phyloP scores from a whole-genome alignment of 1,284 basidiomycete genomes.

The Cutaneotrichosporon sp. region DNA sequence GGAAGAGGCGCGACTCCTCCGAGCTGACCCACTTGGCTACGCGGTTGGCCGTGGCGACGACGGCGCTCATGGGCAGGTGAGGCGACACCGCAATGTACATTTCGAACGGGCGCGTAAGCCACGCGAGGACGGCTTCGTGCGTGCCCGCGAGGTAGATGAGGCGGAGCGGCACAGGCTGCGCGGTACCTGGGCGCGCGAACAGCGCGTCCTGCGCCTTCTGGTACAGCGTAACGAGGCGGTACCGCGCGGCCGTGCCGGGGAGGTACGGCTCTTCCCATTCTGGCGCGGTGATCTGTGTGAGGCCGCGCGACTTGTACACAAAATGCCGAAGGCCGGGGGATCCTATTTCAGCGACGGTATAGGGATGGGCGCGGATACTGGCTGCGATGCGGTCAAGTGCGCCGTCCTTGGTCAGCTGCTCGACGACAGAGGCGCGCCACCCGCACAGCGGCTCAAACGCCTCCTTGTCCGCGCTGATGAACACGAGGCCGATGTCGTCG shows the following conservation, averaged over 20 bases:
- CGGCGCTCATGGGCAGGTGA: slow-evolving; percentile 74
- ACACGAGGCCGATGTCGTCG: slow-evolving; percentile 47
- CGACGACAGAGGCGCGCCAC: slow-evolving; percentile 64
- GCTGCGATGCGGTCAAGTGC: slow-evolving; percentile 50
- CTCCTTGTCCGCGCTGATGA: slow-evolving; percentile 50
- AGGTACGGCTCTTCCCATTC: slow-evolving; percentile 75
- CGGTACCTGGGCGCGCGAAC: slow-evolving; percentile 76
- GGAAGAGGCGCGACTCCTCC: slow-evolving; percentile 74
- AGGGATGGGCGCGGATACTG: slow-evolving; percentile 32
- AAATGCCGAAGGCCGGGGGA: slow-evolving; percentile 90
- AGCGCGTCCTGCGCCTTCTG: slow-evolving; percentile 76
- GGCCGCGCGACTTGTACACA: slow-evolving; percentile 79
- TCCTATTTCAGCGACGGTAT: slow-evolving; percentile 53
- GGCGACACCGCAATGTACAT: slow-evolving; percentile 80
- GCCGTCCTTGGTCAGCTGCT: slow-evolving; percentile 61
- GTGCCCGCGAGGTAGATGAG: slow-evolving; percentile 77
- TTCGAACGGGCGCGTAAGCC: slow-evolving; percentile 84
- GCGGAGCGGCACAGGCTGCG: slow-evolving; percentile 65
- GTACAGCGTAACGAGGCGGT: slow-evolving; percentile 67
- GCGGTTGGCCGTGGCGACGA: slow-evolving; percentile 77
- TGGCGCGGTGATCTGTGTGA: slow-evolving; percentile 83
- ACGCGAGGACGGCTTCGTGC: slow-evolving; percentile 75
- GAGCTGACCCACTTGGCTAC: slow-evolving; percentile 85
- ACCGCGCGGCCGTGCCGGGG: slow-evolving; percentile 46
- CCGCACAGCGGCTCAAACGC: slow-evolving; percentile 52